Base-by-base conservation (phyloP, 495 filamentous ascomycete species). In the Annulohypoxylon moriforme region DNA sequence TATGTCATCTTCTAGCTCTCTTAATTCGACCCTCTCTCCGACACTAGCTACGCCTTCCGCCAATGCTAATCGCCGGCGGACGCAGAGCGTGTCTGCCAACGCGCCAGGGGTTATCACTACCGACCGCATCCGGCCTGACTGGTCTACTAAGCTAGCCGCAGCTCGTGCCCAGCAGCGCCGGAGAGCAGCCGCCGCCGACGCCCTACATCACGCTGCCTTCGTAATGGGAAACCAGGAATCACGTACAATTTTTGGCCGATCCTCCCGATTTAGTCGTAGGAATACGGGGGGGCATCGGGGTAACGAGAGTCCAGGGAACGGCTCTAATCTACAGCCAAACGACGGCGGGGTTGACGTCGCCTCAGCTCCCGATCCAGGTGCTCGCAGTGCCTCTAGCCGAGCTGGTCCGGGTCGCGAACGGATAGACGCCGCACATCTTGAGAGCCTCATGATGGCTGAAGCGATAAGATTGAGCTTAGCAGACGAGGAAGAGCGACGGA, bases 361-460 rank as follows among this genome's bases (percentile, higher is more conserved):
- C 10, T 61, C 79, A 0, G 64, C 67, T 22, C 73, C 72, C 8
- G 79, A 76, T 5, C 68, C 73, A 1, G 76, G 74, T 6, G 64
- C 69, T 38, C 67, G 57, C 4, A 24, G 52, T 7, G 40, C 69
- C 16, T 69, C 71, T 11, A 73, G 34, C 46, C 76, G 65, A 36
- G 33, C 16, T n/a, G 75, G 63, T 18, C 25, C 42, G 3, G n/a
- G 27, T 61, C 58, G 70, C 36, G 64, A 74, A 60, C 73, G 74
- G 52, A 57, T 73, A 68, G 61, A 75, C 25, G 69, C 70, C 18
- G 76, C 73, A 6, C 95, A 98, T 73, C 82, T 98, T 10, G 96
- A 99, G 76, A 95, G 97, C 52, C 93, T 98, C 84, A 99, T 99
- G 96, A 93, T 98, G 87, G 92, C 94, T 85, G 96, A 98, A 77